phyloP scores from a whole-genome alignment of 2,329 filamentous ascomycete genomes.

The Colletotrichum lentis region DNA sequence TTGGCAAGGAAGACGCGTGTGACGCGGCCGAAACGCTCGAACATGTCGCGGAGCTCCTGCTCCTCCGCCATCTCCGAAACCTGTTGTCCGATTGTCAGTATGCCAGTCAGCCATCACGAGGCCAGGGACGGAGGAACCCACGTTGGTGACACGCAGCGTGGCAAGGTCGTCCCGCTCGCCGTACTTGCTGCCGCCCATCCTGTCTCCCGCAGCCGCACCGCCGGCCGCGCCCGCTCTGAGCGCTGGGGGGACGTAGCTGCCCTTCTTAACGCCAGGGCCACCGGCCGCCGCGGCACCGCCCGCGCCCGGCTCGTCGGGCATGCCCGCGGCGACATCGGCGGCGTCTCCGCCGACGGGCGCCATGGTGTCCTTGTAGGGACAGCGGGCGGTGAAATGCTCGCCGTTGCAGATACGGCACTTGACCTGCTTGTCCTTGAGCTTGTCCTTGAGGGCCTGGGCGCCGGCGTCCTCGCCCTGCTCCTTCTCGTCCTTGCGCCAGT shows the following conservation, averaged over 20 bases:
- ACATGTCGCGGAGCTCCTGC: slow-evolving; percentile 93
- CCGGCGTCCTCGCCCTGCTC: slow-evolving; percentile 79
- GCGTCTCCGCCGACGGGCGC: slow-evolving; percentile 75
- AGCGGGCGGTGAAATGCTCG: slow-evolving; percentile 98
- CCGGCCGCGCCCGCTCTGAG: slow-evolving; percentile 74
- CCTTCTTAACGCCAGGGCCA: slow-evolving; percentile 69
- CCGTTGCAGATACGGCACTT: slow-evolving; percentile 99
- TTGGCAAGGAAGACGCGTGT: slow-evolving; percentile 98
- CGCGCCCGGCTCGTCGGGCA: slow-evolving; percentile 57
- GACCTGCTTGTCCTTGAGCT: slow-evolving; percentile 98
- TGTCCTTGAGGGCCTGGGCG: slow-evolving; percentile 77
- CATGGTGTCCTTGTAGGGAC: slow-evolving; percentile 99
- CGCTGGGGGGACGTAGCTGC: slow-evolving; percentile 94
- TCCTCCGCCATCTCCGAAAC: slow-evolving; percentile 98
- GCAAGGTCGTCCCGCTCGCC: slow-evolving; percentile 94
- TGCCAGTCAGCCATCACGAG: slow-evolving; percentile 4
- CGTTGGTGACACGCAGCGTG: slow-evolving; percentile 96
- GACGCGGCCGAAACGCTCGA: slow-evolving; percentile 95
- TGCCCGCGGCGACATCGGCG: slow-evolving; percentile 64
- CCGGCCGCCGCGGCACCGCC: slow-evolving; percentile 52
- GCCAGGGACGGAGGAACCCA: slow-evolving; percentile 59
- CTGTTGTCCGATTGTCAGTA: slow-evolving; percentile 56
- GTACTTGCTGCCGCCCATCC: slow-evolving; percentile 84
- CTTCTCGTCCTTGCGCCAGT: slow-evolving; percentile 91
- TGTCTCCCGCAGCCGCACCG: slow-evolving; percentile 72